Conservation (phyloP, 768 basidiomycete genomes). For the Boletus bicolor region DNA sequence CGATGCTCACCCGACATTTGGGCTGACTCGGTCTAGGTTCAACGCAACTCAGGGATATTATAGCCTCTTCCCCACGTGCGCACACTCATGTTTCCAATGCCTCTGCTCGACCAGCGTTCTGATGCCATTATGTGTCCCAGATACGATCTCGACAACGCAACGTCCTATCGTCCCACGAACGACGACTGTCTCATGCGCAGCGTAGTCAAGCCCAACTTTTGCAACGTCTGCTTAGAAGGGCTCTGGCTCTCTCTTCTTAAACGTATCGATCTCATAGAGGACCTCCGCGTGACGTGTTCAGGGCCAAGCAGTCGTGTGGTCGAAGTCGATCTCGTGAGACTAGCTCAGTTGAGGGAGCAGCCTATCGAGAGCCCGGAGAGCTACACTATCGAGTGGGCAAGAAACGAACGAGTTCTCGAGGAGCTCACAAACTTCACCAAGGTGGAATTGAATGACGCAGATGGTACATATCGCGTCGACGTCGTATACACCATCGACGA, state of each 20-base stretch:
- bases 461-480: slow-evolving; percentile 43
- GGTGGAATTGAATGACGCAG: slow-evolving; percentile 37
- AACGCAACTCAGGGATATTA: slow-evolving; percentile 54
- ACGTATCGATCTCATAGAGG: slow-evolving; percentile 61
- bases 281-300: slow-evolving; percentile 40
- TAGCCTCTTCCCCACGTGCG: slow-evolving; percentile 72
- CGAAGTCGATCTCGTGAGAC: slow-evolving; percentile 52
- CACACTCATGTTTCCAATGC: background rate
- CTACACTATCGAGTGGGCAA: slow-evolving; percentile 57
- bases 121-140: slow-evolving; percentile 30
- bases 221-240: slow-evolving; percentile 69
- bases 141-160: slow-evolving; percentile 54
- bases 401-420: slow-evolving; percentile 42
- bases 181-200: slow-evolving; percentile 80
- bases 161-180: slow-evolving; percentile 77
- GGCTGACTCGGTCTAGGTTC: slow-evolving; percentile 45
- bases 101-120: background rate
- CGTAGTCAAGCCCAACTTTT: slow-evolving; percentile 68
- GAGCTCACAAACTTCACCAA: slow-evolving; percentile 50
- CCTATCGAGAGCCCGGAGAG: slow-evolving; percentile 37
- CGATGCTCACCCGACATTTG: background rate
- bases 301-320: slow-evolving; percentile 34
- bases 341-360: slow-evolving; percentile 52
- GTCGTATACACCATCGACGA: slow-evolving; percentile 56
- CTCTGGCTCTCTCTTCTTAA: slow-evolving; percentile 67